Evolutionary conservation across 192 early-diverging fungal species (phyloP), one percentile per base, ranked within the genome.

Genomic region (Dissophora ornata): DNA sequence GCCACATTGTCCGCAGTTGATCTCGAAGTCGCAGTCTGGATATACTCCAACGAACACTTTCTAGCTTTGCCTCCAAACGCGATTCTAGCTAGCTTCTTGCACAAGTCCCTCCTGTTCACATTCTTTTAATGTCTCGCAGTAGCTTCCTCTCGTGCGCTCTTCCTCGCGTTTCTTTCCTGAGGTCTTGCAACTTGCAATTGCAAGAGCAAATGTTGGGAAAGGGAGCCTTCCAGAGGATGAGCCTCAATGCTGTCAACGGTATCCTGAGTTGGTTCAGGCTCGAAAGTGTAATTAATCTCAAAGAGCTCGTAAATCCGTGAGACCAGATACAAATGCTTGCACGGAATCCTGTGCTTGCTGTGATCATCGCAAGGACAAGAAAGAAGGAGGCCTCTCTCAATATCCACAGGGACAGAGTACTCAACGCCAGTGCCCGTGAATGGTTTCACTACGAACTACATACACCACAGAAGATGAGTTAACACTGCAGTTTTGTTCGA

Each of bases 281-380:
- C 44, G 44, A 4, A 45, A n/a, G 4, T 6, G 44, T 45, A 29
- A 28, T 13, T 5, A 28, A 40, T 42, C 40, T 28, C 11, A 7
- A 40, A 41, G 34, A 11, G 16, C 13, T 57, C 40, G 55, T 25
- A 57, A 34, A 34, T 57, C 55, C 55, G 33, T 25, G 55, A 24
- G 34, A 19, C 15, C 10, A 45, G 44, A n/a, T n/a, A 45, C n/a
- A 45, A 45, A n/a, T 45, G 44, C 44, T n/a, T 45, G 18, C n/a
- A 45, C 4, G 44, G 44, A 45, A 45, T 45, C 18, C 18, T 45
- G 15, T 45, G 44, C 44, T 45, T n/a, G 13, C 13, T 6, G 36
- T 9, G 13, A 38, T 38, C 36, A 38, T 13, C 36, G 36, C 36
- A 13, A 9, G 36, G 13, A 13, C 36, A 38, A 9, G 36, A 9